phyloP scores from a whole-genome alignment of 129 eudicot genomes.

The Centella asiatica region DNA sequence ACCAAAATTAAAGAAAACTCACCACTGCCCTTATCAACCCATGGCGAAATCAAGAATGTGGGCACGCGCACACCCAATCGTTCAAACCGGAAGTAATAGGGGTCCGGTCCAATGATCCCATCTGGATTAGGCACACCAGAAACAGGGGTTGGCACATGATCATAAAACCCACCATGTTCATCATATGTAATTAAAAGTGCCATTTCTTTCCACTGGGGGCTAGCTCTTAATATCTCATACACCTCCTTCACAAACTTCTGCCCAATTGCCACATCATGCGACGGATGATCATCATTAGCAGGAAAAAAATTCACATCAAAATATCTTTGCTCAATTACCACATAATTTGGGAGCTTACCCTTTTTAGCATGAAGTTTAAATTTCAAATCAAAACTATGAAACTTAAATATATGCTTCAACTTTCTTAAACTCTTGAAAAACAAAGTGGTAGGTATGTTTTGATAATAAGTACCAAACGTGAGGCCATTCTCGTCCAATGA shows the following conservation, averaged over 20 bases:
- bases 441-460: slow-evolving; percentile 77
- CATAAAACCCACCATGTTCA: slow-evolving; percentile 97
- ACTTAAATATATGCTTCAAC: slow-evolving; percentile 48
- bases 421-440: slow-evolving; percentile 68
- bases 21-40: slow-evolving; percentile 89
- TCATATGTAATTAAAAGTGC: slow-evolving; percentile 85
- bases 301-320: slow-evolving; percentile 63
- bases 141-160: slow-evolving; percentile 93
- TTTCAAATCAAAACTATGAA: slow-evolving; percentile 52
- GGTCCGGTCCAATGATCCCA: slow-evolving; percentile 86
- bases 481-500: slow-evolving; percentile 73
- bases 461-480: slow-evolving; percentile 78
- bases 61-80: slow-evolving; percentile 95
- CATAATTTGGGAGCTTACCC: slow-evolving; percentile 82
- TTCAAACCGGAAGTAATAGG: slow-evolving; percentile 66
- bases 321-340: slow-evolving; percentile 82
- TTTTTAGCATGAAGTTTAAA: slow-evolving; percentile 58
- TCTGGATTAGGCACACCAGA: slow-evolving; percentile 87
- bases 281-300: slow-evolving; percentile 94
- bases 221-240: slow-evolving; percentile 71
- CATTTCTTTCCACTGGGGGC: slow-evolving; percentile 95
- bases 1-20: slow-evolving; percentile 15
- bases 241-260: slow-evolving; percentile 97
- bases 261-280: slow-evolving; percentile 86
- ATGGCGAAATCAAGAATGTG: slow-evolving; percentile 78